Conservation (phyloP, 495 filamentous ascomycete genomes). For the Penicillium pancosmium region DNA sequence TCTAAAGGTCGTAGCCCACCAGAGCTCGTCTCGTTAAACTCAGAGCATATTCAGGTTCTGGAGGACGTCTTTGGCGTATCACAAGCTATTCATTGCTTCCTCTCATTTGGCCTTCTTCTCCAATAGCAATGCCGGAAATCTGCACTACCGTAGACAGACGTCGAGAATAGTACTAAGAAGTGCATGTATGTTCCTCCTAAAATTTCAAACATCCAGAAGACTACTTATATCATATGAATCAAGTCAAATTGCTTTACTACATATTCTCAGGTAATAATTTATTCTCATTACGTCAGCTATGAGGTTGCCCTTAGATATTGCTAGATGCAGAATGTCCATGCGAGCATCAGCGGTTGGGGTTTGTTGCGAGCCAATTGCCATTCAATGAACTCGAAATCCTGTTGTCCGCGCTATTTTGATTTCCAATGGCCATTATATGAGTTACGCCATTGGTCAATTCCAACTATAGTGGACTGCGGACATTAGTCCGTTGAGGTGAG, state of each 20-base stretch:
- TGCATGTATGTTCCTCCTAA: neutral
- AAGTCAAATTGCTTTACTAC: too few relatives aligned
- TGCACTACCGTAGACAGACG: too few relatives aligned
- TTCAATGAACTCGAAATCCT: neutral
- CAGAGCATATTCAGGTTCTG: neutral
- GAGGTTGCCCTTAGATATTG: neutral
- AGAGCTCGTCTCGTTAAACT: neutral
- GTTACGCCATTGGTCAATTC: too few relatives aligned
- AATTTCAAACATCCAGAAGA: too few relatives aligned
- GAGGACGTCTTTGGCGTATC: neutral
- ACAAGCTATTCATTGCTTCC: neutral
- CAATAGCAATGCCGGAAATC: neutral
- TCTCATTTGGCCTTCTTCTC: neutral
- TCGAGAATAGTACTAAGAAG: neutral
- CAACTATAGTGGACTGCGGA: neutral
- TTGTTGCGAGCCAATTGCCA: neutral
- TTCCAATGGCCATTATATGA: too few relatives aligned
- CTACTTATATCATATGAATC: too few relatives aligned
- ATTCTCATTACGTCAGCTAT: too few relatives aligned
- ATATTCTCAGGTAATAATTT: too few relatives aligned
- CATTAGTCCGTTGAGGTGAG: neutral
- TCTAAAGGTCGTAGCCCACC: neutral
- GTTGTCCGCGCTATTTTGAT: neutral
- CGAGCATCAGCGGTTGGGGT: neutral
- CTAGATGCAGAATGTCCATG: neutral